Base-by-base conservation (phyloP, 352 stramenopile species). In the Phytophthora citricola region DNA sequence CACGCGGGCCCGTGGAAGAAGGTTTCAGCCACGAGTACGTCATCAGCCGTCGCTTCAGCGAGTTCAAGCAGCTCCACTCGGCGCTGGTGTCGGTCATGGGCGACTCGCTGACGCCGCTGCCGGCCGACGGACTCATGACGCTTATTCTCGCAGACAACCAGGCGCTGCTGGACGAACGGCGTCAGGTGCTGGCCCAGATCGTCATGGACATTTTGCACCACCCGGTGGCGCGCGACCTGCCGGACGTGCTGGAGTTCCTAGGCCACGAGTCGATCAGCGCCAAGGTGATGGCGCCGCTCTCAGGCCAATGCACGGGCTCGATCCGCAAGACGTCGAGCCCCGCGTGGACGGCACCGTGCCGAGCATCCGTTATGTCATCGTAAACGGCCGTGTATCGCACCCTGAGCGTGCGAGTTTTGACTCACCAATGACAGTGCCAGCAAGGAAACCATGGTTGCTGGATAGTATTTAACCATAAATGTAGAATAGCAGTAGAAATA, bases 61-160 rank as follows among this genome's bases (percentile, higher is more conserved):
- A 92, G 53, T 91, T 92, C 62, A 87, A 88, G 74, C 71, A 76
- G 46, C 82, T 92, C 52, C 79, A 92, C 63, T 48, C 66, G 4
- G 73, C 75, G 40, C 66, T 92, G 52, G 71, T 58, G 29, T 61
- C 80, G 5, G 53, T 87, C 62, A 84, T 91, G 72, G 65, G 63
- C 10, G 53, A 71, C 17, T 64, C 81, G 14, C 66, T 92, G 24
- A 85, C 84, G 11, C 68, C 71, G 52, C 55, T 92, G 22, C 84
- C 84, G 3, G 60, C 73, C 14, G 81, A 92, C 51, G 80, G 70
- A 26, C 70, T 92, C 20, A 80, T 92, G 22, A 74, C 79, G 12
- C 88, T 89, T 54, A 84, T 92, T 40, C 54, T 89, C 29, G 84
- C 81, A 5, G 84, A 92, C 64, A 91, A 80, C 38, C 81, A 87